These are phyloP conservation scores for Tubosaeta sp. DNA, from an alignment of 768 basidiomycete species.

Conservation along the genomic window DNA sequence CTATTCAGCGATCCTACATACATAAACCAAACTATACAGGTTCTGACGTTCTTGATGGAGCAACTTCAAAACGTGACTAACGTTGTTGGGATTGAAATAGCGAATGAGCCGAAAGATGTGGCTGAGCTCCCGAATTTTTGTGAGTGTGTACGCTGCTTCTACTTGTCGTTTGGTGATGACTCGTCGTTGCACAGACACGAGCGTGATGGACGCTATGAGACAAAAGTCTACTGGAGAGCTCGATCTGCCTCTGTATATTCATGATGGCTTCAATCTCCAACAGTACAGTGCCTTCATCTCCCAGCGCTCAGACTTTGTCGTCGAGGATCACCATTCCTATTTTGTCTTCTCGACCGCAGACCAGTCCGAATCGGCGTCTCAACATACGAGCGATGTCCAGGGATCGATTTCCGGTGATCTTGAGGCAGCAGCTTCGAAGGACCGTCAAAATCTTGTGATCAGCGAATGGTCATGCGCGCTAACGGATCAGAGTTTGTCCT, in stretches of 20 bases:
- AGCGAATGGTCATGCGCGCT: constrained; percentile 53
- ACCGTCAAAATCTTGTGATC: constrained; percentile 42
- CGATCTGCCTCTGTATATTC: constrained; percentile 59
- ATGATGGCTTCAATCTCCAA: constrained; percentile 58
- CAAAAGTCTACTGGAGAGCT: constrained; percentile 19
- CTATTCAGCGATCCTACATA: constrained; percentile 36
- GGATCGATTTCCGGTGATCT: constrained; percentile 12
- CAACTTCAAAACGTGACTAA: constrained; percentile 41
- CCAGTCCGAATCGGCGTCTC: constrained; percentile 38
- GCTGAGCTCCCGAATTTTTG: constrained; percentile 41
- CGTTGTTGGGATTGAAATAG: constrained; percentile 55
- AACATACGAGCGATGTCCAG: constrained; percentile 39
- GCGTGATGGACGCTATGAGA: constrained; percentile 20
- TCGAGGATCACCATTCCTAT: constrained; percentile 74
- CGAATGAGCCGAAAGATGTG: constrained; percentile 52
- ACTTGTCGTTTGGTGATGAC: background rate
- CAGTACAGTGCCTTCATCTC: constrained; percentile 40
- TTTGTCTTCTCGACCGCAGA: constrained; percentile 62
- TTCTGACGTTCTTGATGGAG: constrained; percentile 35
- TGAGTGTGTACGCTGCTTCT: background rate
- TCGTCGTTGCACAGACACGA: constrained; percentile 10
- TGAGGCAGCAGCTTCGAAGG: constrained; percentile 23
- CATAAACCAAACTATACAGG: constrained; percentile 36
- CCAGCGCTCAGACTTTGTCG: constrained; percentile 53
- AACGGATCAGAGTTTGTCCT: constrained; percentile 44